Evolutionary conservation across 1,284 basidiomycete species (phyloP).

Genomic region (Psilocybe mexicana): DNA sequence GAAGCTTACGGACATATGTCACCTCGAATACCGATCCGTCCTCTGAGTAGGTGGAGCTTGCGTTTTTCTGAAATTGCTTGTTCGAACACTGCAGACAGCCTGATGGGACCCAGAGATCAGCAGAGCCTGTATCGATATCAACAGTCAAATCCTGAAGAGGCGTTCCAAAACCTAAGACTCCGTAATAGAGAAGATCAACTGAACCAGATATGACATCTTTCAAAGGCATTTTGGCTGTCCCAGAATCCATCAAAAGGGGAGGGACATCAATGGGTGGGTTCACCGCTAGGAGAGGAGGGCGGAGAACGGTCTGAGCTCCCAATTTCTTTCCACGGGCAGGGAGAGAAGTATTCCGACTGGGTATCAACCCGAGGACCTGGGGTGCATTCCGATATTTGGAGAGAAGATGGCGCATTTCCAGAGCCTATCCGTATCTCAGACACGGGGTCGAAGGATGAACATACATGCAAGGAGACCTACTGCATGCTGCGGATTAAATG

Average conservation of each 20-base stretch:
- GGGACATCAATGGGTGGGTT: conserved; percentile 8
- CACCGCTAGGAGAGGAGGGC: neutral
- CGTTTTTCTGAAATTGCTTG: conserved; percentile 36
- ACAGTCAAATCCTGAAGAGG: conserved; percentile 45
- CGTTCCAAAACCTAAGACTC: conserved; percentile 47
- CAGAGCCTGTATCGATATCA: conserved; percentile 62
- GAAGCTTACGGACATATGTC: conserved; percentile 50
- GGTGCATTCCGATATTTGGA: conserved; percentile 40
- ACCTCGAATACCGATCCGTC: conserved; percentile 43
- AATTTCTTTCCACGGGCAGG: neutral
- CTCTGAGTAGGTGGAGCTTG: conserved; percentile 43
- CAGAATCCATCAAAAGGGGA: conserved; percentile 15
- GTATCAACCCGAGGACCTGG: conserved; percentile 37
- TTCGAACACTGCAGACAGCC: conserved; percentile 41
- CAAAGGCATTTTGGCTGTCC: conserved; percentile 33
- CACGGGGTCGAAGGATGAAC: neutral
- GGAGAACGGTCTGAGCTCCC: neutral
- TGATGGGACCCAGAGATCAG: conserved; percentile 56
- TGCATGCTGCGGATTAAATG: conserved; percentile 4
- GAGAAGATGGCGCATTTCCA: conserved; percentile 21
- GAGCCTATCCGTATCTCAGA: neutral
- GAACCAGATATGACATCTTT: conserved; percentile 38
- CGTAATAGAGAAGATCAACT: conserved; percentile 55
- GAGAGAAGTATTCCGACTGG: conserved; percentile 17
- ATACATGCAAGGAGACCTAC: neutral